Conservation (phyloP, 805 yeast genomes). For the Cyberlindnera subsufficiens region DNA sequence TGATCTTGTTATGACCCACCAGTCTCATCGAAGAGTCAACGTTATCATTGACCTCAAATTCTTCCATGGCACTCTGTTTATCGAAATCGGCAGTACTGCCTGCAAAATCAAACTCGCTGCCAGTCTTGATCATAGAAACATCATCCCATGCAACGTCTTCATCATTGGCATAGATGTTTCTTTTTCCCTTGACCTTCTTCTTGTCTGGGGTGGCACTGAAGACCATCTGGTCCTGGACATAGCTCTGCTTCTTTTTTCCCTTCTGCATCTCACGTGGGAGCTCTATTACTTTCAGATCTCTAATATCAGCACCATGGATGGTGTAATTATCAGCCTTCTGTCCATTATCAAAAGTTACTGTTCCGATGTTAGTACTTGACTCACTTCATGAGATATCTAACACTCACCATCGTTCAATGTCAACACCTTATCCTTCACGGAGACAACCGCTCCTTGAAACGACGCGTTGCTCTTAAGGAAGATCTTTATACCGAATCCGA, state of each 20-base stretch:
- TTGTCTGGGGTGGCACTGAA: slow-evolving; percentile 5
- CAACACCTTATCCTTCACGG: slow-evolving; percentile 32
- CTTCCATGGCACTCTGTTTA: slow-evolving; percentile 72
- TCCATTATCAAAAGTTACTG: slow-evolving; percentile 34
- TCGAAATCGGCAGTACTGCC: slow-evolving; percentile 79
- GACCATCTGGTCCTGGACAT: neutral
- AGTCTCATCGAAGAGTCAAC: slow-evolving; percentile 56
- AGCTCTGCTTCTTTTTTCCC: slow-evolving; percentile 5
- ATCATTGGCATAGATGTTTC: slow-evolving; percentile 2
- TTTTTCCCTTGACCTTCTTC: slow-evolving; percentile 4
- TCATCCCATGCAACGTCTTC: slow-evolving; percentile 39
- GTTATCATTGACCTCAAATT: slow-evolving; percentile 59
- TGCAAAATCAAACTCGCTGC: slow-evolving; percentile 78
- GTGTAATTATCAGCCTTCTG: slow-evolving; percentile 11
- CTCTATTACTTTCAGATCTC: slow-evolving; percentile 50
- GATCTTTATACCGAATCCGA: slow-evolving; percentile 9
- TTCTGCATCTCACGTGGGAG: slow-evolving; percentile 36
- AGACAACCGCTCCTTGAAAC: slow-evolving; percentile 13
- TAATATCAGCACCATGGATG: slow-evolving; percentile 35
- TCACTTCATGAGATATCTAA: slow-evolving; percentile 6
- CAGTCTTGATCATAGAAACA: slow-evolving; percentile 38
- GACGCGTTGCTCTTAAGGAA: slow-evolving; percentile 5
- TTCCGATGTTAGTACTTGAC: slow-evolving; percentile 4
- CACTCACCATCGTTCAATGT: slow-evolving; percentile 37
- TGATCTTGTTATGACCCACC: slow-evolving; percentile 63